Evolutionary conservation across 2,329 filamentous ascomycete species (phyloP), one percentile per base, ranked within the genome.

Genomic region (Neurospora sp.): DNA sequence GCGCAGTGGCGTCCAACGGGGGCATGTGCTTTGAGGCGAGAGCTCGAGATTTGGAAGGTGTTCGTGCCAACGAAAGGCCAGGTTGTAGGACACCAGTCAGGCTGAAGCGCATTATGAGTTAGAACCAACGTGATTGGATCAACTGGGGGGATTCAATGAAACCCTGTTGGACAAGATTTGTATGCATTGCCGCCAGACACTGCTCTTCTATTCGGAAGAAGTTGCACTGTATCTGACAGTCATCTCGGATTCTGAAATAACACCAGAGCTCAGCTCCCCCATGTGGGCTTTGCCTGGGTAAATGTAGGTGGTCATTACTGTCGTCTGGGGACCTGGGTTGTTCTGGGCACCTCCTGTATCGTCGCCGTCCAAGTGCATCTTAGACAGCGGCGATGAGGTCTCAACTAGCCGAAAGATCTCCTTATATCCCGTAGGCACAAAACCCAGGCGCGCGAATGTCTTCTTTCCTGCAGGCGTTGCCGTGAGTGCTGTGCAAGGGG

Each of bases 401-500:
- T 8, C 17, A 38, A 23, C 70, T 66, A 62, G 52, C 15, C 15
- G 15, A 71, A 77, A 78, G 0, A 74, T 68, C 68, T 79, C 78
- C 23, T 73, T 70, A 39, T 79, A 79, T 12, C 78, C 77, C 0
- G 77, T 79, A 1, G 75, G 68, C 37, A 67, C 62, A 40, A 78
- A 78, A 0, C 75, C 77, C 40, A 78, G 62, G 37, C 73, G 74
- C 11, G 73, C 68, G 67, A 78, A 79, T n/a, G 73, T 73, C 43
- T 71, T 74, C n/a, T 72, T 73, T 4, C 77, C 78, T 2, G 74
- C 75, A 1, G 71, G 62, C 4, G 77, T 78, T 0, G 78, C 78
- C 6, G 77, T 78, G 37, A 79, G 74, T 8, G 78, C 78, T 79
- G 66, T 39, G 17, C 12, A 38, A 17, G 0, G 57, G 2, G 12